Percentiles rank a stretch among this genome's conserved stretches.
These are phyloP conservation scores for Taphrina communis DNA, from an alignment of 1,139 yeast genomes.

Conservation along the genomic window DNA sequence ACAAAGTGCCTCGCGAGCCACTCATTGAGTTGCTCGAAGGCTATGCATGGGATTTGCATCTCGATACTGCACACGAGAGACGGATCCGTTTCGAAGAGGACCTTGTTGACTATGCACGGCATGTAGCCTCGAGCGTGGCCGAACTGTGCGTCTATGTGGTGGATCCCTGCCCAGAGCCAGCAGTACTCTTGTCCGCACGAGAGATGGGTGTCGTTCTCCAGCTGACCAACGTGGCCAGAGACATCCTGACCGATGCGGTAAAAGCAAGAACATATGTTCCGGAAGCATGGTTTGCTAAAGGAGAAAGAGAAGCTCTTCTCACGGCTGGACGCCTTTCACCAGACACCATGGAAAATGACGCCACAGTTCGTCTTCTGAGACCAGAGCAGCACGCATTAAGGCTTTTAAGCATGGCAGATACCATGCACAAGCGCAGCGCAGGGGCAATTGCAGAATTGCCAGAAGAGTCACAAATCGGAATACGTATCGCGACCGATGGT, in stretches of 20 bases:
- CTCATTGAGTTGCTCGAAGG: slow-evolving; percentile 39
- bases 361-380: not conserved
- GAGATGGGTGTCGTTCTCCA: slow-evolving; percentile 41
- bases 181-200: slow-evolving; percentile 25
- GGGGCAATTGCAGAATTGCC: slow-evolving; percentile 32
- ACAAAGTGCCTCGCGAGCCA: slow-evolving; percentile 39
- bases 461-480: slow-evolving; percentile 19
- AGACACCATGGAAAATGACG: not conserved
- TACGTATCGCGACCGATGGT: slow-evolving; percentile 36
- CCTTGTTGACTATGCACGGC: slow-evolving; percentile 19
- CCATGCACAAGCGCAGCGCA: slow-evolving; percentile 31
- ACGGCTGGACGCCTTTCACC: not conserved
- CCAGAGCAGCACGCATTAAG: slow-evolving; percentile 25
- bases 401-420: slow-evolving; percentile 16
- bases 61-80: slow-evolving; percentile 18
- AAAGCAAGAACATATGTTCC: slow-evolving; percentile 36
- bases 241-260: slow-evolving; percentile 39
- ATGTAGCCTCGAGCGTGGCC: slow-evolving; percentile 40
- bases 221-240: slow-evolving; percentile 35
- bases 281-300: slow-evolving; percentile 10
- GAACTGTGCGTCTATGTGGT: slow-evolving; percentile 38
- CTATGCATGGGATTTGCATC: slow-evolving; percentile 36
- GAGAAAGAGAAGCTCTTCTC: slow-evolving; percentile 26
- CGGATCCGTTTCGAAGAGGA: slow-evolving; percentile 21
- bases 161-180: slow-evolving; percentile 9